Evolutionary conservation across 164 flowering plant genomes (phyloP), one percentile per base, ranked within the genome.

Genomic region (Annona squamosa): DNA sequence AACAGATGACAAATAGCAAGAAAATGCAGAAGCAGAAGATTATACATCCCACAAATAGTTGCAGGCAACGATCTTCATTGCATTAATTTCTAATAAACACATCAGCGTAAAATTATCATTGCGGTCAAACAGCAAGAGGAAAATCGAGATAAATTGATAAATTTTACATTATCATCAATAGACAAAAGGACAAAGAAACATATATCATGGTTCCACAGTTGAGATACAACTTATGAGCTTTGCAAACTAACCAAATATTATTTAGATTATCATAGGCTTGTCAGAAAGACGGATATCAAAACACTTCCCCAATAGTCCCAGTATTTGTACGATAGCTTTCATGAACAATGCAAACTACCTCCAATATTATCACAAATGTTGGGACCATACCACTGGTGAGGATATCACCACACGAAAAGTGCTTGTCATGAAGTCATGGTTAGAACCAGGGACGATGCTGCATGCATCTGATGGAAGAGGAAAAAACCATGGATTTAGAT

Each of bases 401-500:
- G 99, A 91, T 48, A 92, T 84, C 76, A 95, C 92, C 69, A 77
- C 87, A 16, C 99, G 97, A 72, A 85, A 95, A n/a, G 77, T 74
- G 19, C 87, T 75, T 69, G 63, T 79, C 90, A 75, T 81, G 86
- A 89, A 95, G 77, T 95, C 97, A 81, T 87, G 95, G 82, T 95
- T 95, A 73, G 98, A 91, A 65, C 98, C 94, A 48, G 99, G 92
- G 76, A 65, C 76, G 26, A 91, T 75, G n/a, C 77, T 77, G 75
- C 93, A 88, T 48, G 72, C 59, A 75, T 78, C 79, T 71, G 96
- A 81, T 42, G 98, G 97, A 73, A 90, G 67, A 46, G 99, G 98
- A 69, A 95, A 95, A 79, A 76, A 90, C 98, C 99, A 95, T 2
- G 94, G 96, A 73, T 87, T 76, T 43, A 92, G 87, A 78, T 89